Conservation (phyloP, 2,329 filamentous ascomycete genomes). For the Aureobasidium subglaciale region DNA sequence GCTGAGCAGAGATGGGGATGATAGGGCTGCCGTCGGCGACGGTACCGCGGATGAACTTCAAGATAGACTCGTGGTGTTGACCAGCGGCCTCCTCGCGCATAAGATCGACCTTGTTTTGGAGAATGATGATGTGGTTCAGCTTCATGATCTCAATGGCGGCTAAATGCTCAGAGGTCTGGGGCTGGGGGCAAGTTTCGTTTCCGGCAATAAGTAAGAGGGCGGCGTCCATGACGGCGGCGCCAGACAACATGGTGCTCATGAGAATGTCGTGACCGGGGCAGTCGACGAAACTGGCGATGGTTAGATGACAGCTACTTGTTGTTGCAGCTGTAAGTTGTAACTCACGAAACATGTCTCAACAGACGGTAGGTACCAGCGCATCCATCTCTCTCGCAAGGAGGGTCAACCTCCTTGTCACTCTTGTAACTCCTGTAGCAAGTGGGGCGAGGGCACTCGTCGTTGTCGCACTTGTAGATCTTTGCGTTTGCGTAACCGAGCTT, state of each 20-base stretch:
- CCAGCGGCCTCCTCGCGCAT: slow-evolving; percentile 94
- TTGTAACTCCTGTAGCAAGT: slow-evolving; percentile 96
- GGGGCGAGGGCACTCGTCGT: slow-evolving; percentile 79
- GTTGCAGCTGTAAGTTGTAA: slow-evolving; percentile 23
- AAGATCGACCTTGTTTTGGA: slow-evolving; percentile 98
- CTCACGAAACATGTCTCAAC: slow-evolving; percentile 85
- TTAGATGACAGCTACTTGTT: not conserved
- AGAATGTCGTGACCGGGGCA: slow-evolving; percentile 99
- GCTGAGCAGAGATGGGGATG: slow-evolving; percentile 92
- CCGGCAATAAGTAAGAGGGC: slow-evolving; percentile 92
- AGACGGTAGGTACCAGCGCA: slow-evolving; percentile 83
- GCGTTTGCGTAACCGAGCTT: slow-evolving; percentile 99
- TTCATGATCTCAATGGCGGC: slow-evolving; percentile 99
- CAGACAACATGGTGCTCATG: slow-evolving; percentile 99
- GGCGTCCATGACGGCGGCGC: slow-evolving; percentile 98
- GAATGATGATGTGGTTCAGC: slow-evolving; percentile 97
- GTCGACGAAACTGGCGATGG: slow-evolving; percentile 66
- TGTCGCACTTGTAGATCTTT: slow-evolving; percentile 99
- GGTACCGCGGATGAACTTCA: slow-evolving; percentile 97
- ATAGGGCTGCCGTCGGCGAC: slow-evolving; percentile 92
- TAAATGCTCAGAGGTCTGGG: slow-evolving; percentile 96
- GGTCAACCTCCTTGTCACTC: slow-evolving; percentile 98
- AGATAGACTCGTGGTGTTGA: slow-evolving; percentile 91
- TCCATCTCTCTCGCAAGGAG: slow-evolving; percentile 88
- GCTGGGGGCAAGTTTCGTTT: slow-evolving; percentile 97